These are phyloP conservation scores for Crucihimalaya himalaica DNA, from an alignment of 345 rosid species.

Conservation along the genomic window DNA sequence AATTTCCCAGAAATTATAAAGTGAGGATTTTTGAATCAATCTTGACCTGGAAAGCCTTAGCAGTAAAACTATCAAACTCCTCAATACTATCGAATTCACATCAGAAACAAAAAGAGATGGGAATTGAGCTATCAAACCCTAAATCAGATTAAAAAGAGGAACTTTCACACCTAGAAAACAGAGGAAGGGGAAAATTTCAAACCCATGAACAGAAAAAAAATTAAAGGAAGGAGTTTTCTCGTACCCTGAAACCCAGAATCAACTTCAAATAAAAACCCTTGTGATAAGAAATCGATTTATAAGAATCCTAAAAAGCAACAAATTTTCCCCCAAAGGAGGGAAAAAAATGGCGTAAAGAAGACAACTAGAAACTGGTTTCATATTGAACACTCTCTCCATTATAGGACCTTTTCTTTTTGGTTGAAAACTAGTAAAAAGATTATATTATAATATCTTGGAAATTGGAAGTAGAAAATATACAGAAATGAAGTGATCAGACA, in stretches of 20 bases:
- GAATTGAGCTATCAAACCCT: background rate
- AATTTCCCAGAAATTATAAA: background rate
- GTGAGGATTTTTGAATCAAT: background rate
- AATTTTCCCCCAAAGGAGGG: background rate
- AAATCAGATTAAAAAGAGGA: background rate
- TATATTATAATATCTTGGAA: constrained; percentile 1
- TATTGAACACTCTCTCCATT: constrained; percentile 5
- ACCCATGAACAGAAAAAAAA: background rate
- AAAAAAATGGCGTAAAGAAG: background rate
- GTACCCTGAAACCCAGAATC: constrained; percentile 11
- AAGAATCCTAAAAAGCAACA: background rate
- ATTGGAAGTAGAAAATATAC: background rate
- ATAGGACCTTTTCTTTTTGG: constrained; percentile 5
- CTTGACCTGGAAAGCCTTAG: background rate
- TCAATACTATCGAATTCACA: background rate
- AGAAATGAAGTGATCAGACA: background rate
- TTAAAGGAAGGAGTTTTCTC: constrained; percentile 17
- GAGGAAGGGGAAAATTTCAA: background rate
- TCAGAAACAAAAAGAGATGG: background rate
- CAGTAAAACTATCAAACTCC: background rate
- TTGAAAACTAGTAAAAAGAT: background rate
- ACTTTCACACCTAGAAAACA: constrained; percentile 19
- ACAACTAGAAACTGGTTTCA: constrained; percentile 3
- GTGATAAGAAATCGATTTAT: background rate
- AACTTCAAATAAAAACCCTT: constrained; percentile 24